Percentiles rank a stretch among this genome's conserved stretches.
phyloP scores from a whole-genome alignment of 2,329 filamentous ascomycete genomes.

The Onygenales sp. region DNA sequence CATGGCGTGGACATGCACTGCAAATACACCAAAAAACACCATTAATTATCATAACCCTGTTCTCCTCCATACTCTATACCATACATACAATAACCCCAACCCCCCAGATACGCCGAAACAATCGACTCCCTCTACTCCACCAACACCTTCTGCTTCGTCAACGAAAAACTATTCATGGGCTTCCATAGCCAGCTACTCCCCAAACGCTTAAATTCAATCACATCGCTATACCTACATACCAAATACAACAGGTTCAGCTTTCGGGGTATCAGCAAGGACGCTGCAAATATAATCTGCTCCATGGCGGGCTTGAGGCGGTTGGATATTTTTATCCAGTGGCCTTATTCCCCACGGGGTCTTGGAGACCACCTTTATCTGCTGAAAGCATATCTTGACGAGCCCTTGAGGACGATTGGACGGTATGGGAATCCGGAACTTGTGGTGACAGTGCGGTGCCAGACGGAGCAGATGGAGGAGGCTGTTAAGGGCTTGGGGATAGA shows the following conservation, averaged over 20 bases:
- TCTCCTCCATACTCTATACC: not conserved
- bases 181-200: not conserved
- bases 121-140: constrained; percentile 1
- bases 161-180: not conserved
- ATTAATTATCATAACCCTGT: not conserved
- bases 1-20: too few species aligned
- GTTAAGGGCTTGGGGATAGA: too few species aligned
- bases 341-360: not conserved
- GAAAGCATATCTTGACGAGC: not conserved
- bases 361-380: not conserved
- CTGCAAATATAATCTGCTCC: not conserved
- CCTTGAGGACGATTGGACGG: not conserved
- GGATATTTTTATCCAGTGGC: not conserved
- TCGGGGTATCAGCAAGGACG: too few species aligned
- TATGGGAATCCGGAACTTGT: too few species aligned
- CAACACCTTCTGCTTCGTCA: not conserved
- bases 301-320: not conserved
- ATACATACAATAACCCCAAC: not conserved
- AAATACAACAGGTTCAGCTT: not conserved
- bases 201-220: not conserved
- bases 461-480: too few species aligned
- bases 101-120: not conserved
- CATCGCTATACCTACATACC: not conserved
- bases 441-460: too few species aligned
- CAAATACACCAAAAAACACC: too few species aligned